These are phyloP conservation scores for Sutorius eximius DNA, from an alignment of 1,284 basidiomycete species.

Conservation along the genomic window DNA sequence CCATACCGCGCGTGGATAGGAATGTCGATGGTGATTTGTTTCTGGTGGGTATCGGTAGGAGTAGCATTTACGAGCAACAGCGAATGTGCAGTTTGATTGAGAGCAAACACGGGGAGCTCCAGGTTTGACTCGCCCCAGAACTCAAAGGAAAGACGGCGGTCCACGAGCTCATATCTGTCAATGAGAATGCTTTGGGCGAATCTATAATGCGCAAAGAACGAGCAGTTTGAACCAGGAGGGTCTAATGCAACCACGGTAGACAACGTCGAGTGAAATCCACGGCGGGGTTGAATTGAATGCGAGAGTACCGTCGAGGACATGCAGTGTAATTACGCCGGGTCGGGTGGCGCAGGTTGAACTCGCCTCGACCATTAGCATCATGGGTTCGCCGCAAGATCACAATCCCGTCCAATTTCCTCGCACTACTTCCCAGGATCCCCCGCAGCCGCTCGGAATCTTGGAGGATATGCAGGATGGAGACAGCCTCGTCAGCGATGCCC, in stretches of 20 bases:
- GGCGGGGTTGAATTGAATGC: conserved; percentile 22
- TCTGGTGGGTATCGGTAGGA: neutral
- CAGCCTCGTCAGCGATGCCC: conserved; percentile 13
- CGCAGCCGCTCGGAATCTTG: conserved; percentile 20
- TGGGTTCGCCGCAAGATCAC: conserved; percentile 14
- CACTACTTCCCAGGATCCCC: conserved; percentile 4
- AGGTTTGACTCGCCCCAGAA: conserved; percentile 35
- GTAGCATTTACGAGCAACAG: conserved; percentile 27
- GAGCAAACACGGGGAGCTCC: conserved; percentile 35
- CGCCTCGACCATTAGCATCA: neutral
- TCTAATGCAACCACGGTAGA: conserved; percentile 24
- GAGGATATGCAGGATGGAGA: conserved; percentile 32
- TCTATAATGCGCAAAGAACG: conserved; percentile 30
- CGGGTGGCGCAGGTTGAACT: neutral
- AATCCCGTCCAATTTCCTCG: conserved; percentile 13
- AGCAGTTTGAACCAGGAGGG: conserved; percentile 12
- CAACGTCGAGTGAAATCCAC: conserved; percentile 35
- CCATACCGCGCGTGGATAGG: conserved; percentile 35
- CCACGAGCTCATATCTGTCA: conserved; percentile 32
- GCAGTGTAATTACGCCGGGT: neutral
- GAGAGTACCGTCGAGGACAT: conserved; percentile 26
- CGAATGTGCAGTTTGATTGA: conserved; percentile 20
- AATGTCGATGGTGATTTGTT: conserved; percentile 20
- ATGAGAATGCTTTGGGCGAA: conserved; percentile 31
- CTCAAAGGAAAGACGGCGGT: conserved; percentile 30